phyloP scores from a whole-genome alignment of 140 eudicot species.

The Stevia rebaudiana region DNA sequence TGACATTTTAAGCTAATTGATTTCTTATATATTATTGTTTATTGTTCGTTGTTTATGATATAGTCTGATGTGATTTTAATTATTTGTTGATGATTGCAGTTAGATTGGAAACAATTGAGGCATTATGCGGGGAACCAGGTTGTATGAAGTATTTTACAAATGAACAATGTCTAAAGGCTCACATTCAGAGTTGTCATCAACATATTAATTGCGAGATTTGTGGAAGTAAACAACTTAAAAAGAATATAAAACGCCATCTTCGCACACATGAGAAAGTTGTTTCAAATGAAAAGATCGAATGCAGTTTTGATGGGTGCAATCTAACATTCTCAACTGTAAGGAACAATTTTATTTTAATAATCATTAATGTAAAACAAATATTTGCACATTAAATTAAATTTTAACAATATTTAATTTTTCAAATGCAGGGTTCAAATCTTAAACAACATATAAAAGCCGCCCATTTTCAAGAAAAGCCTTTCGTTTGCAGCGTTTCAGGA shows the following conservation, averaged over 20 bases:
- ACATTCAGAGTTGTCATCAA: constrained; percentile 59
- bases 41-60: neutral
- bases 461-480: constrained; percentile 59
- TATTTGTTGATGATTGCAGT: constrained; percentile 39
- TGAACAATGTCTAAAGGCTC: constrained; percentile 57
- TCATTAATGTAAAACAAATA: neutral
- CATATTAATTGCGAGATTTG: constrained; percentile 63
- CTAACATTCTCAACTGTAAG: constrained; percentile 59
- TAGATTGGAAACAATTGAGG: constrained; percentile 57
- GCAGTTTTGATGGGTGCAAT: constrained; percentile 55
- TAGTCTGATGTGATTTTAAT: neutral
- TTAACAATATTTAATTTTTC: too few species aligned
- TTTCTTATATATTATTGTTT: neutral
- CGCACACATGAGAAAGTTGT: constrained; percentile 52
- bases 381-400: neutral
- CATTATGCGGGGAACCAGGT: constrained; percentile 64
- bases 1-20: neutral
- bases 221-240: constrained; percentile 72
- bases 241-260: constrained; percentile 74
- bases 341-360: neutral
- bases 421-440: constrained; percentile 66
- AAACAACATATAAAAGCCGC: constrained; percentile 64
- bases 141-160: constrained; percentile 75
- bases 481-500: constrained; percentile 50
- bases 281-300: constrained; percentile 41